Conservation (phyloP, 2,329 filamentous ascomycete species). For the Exophiala xenobiotica region DNA sequence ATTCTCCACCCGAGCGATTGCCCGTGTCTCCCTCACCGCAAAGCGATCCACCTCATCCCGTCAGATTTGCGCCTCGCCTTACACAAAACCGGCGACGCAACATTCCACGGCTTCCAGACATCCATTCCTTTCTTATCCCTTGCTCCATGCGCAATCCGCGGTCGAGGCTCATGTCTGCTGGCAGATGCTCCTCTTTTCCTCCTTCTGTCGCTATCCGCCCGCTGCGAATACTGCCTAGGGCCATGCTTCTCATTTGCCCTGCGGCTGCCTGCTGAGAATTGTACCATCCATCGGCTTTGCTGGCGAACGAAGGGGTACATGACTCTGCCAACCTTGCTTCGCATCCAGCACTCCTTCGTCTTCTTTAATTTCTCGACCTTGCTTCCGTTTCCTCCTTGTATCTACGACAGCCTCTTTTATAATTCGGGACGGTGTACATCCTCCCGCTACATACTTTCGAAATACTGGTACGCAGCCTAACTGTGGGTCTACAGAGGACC, state of each 20-base stretch:
- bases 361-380: constrained; percentile 28
- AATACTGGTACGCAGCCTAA: constrained; percentile 17
- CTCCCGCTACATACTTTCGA: constrained; percentile 24
- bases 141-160: constrained; percentile 30
- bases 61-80: constrained; percentile 26
- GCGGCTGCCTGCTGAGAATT: constrained; percentile 36
- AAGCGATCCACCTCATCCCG: constrained; percentile 14
- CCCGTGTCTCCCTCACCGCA: constrained; percentile 22
- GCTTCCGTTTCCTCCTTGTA: constrained; percentile 21
- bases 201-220: constrained; percentile 25
- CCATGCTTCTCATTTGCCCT: constrained; percentile 29
- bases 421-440: constrained; percentile 24
- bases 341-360: constrained; percentile 19
- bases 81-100: constrained; percentile 30
- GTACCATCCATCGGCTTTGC: constrained; percentile 29
- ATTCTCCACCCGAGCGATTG: constrained; percentile 5
- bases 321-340: constrained; percentile 28
- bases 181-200: constrained; percentile 27
- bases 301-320: constrained; percentile 33
- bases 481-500: not conserved
- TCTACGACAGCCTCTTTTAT: constrained; percentile 21
- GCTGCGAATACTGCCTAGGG: constrained; percentile 23
- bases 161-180: constrained; percentile 27
- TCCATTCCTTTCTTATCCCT: constrained; percentile 26
- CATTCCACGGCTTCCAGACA: constrained; percentile 36